Base-by-base conservation (phyloP, 148 eudicot genomes). In the Chenopodium formosanum region DNA sequence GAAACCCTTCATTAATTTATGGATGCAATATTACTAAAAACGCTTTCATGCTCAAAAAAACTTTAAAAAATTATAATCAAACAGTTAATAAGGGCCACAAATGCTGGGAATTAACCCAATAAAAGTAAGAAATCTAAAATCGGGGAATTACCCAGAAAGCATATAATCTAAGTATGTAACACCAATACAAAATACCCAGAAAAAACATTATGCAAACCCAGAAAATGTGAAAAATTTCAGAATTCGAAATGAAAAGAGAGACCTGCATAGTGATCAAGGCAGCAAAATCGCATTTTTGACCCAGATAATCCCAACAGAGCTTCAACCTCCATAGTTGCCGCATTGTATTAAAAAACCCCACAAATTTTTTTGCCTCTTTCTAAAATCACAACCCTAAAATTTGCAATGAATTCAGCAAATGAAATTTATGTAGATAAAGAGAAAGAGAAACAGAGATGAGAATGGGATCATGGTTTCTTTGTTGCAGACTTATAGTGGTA, bases 201-300 rank as follows among this genome's bases (percentile, higher is more conserved):
- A 14, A 56, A 56, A 56, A 19, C 17, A 56, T 17, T 56, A 50
- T 50, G 53, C 53, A 50, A 50, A 50, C 53, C 53, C 53, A 50
- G 53, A 50, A 50, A 50, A 50, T 50, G 44, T 50, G 12, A 50
- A 50, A 50, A 17, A 22, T 40, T 0, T 22, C 1, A 63, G n/a
- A 37, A 23, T 70, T 40, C 7, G 44, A 6, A 40, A 40, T 40
- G 7, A 8, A 46, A 44, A 31, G 65, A 70, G 66, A 37, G 31
- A 82, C 78, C 81, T 72, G 66, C 37, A 47, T 9, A 47, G 81
- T 32, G 31, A 72, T 53, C 25, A 71, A 14, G n/a, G 44, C 9
- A 23, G 78, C 77, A 73, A 78, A 71, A 27, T 14, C 29, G 37
- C 13, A 19, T 37, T 37, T 82, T 48, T 82, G 85, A 32, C 40